A percentile compares a stretch with the other conserved stretches of the same genome.
Evolutionary conservation across 768 basidiomycete species (phyloP).

Genomic region (Boletales sp.): DNA sequence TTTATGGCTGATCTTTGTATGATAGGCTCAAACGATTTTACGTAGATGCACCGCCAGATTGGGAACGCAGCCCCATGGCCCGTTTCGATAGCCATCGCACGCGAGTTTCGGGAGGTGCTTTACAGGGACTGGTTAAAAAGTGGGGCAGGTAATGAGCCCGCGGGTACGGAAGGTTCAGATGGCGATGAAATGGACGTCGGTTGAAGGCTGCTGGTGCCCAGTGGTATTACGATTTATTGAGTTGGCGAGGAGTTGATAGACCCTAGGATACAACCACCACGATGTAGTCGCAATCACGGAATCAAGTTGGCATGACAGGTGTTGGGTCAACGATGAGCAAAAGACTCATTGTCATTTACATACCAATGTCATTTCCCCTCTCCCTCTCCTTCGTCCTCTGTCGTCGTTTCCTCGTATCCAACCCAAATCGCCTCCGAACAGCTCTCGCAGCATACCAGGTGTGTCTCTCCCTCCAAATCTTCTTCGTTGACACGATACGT

Average conservation of each 20-base stretch:
- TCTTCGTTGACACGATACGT: slow-evolving; percentile 51
- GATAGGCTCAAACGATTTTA: not conserved
- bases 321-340: too few species aligned
- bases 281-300: too few species aligned
- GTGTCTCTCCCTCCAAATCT: slow-evolving; percentile 67
- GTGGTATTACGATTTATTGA: too few species aligned
- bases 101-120: slow-evolving; percentile 51
- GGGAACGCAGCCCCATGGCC: slow-evolving; percentile 78
- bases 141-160: slow-evolving; percentile 19
- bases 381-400: slow-evolving; percentile 29
- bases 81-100: slow-evolving; percentile 59
- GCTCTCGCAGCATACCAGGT: slow-evolving; percentile 66
- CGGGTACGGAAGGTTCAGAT: slow-evolving; percentile 30
- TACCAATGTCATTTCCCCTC: not conserved
- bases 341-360: too few species aligned
- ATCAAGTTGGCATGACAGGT: too few species aligned
- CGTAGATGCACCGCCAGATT: slow-evolving; percentile 75
- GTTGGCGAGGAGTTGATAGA: too few species aligned
- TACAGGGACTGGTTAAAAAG: slow-evolving; percentile 48
- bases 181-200: slow-evolving; percentile 31
- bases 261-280: too few species aligned
- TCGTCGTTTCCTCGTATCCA: slow-evolving; percentile 63
- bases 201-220: slow-evolving; percentile 3
- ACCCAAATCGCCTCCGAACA: slow-evolving; percentile 86
- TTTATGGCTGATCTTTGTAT: not conserved